Evolutionary conservation across 306 rosid species (phyloP), one percentile per base, ranked within the genome.

Genomic region (Spatholobus suberectus): DNA sequence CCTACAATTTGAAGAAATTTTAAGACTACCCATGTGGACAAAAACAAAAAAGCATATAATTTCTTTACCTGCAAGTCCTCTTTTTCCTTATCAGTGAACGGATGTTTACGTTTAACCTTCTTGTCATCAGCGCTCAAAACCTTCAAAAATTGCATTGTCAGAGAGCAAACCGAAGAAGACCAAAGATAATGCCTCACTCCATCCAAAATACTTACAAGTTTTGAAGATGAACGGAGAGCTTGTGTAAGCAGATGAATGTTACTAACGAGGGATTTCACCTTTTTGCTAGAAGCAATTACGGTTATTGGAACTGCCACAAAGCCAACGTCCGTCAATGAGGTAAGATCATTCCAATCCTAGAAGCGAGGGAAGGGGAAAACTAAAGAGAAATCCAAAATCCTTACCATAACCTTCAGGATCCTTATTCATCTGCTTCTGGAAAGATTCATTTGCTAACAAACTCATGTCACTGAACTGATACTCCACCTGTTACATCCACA

Each of bases 381-480:
- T 44, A 38, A 82, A 67, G 18, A 62, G 32, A 34, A 13, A 75
- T 66, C 17, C 57, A 44, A 41, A 73, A 70, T 58, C 75, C 89
- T 87, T 87, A 96, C 99, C 98, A 74, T 85, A 94, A 51, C 98
- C 98, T 87, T 96, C 98, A 49, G 98, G 98, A 84, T 96, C 99
- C 86, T 89, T 96, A 80, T 90, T 87, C 6, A 87, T 81, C 86
- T 96, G 97, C 81, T 89, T 96, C 81, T 77, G 86, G 69, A 96
- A 89, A 78, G 96, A 77, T 71, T 96, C 99, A 89, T 96, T 94
- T 75, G 97, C 98, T 40, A 96, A 85, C 84, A 96, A 83, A 82
- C 97, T 94, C 94, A 91, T 88, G 79, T 92, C 97, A 87, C 97
- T 92, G 75, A 96, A 89, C 72, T 90, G 98, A 83, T 91, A 96